Evolutionary conservation across 331 rosid species (phyloP).

Genomic region (Cydonia oblonga): DNA sequence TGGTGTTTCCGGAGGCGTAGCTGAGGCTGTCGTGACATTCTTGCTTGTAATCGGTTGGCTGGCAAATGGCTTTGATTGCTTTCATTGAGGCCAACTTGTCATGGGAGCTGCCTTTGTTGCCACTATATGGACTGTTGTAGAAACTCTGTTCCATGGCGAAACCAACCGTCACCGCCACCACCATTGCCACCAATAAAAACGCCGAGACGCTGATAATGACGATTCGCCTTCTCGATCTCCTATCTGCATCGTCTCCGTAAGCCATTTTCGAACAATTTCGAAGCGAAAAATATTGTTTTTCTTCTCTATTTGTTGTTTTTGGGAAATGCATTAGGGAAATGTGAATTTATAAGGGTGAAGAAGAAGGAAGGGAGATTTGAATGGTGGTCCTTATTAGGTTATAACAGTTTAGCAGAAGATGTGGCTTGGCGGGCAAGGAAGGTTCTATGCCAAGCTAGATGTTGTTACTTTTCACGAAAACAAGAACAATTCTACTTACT

Average conservation of each 20-base stretch:
- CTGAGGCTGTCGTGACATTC: conserved; percentile 41
- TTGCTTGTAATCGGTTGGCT: conserved; percentile 40
- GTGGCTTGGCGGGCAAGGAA: conserved; percentile 30
- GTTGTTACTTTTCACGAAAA: not conserved
- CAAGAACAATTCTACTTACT: not conserved
- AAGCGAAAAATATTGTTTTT: not conserved
- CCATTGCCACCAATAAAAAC: conserved; percentile 31
- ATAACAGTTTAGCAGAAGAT: conserved; percentile 3
- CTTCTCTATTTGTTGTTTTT: not conserved
- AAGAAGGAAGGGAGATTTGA: not conserved
- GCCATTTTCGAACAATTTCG: conserved; percentile 14
- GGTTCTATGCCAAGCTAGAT: not conserved
- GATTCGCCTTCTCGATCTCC: conserved; percentile 1
- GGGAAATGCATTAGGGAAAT: not conserved
- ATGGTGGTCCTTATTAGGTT: conserved; percentile 5
- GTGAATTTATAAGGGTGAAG: not conserved
- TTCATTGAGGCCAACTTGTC: conserved; percentile 15
- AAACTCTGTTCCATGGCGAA: conserved; percentile 7
- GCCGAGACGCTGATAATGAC: conserved; percentile 27
- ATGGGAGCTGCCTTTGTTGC: not conserved
- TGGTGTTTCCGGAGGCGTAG: conserved; percentile 17
- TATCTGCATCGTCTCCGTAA: not conserved
- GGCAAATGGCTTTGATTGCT: conserved; percentile 47
- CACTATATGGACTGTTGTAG: not conserved
- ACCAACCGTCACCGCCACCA: conserved; percentile 30